A percentile compares a stretch with the other conserved stretches of the same genome.
Evolutionary conservation across 2,329 filamentous ascomycete genomes (phyloP).

Genomic region (Fusarium pseudoanthophilum): DNA sequence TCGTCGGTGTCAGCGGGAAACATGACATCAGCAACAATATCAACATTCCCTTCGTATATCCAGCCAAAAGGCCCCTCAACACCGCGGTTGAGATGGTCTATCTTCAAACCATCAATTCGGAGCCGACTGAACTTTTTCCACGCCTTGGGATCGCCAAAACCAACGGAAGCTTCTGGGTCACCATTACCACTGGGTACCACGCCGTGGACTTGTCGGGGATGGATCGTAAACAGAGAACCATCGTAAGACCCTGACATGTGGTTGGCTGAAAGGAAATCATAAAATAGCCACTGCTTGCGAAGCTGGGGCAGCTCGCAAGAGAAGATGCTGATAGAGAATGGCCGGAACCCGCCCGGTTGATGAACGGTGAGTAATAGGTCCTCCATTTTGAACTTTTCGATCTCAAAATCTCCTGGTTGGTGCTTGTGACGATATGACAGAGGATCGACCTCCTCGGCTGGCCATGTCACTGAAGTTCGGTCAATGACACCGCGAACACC

Average conservation of each 20-base stretch:
- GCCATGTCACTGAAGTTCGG: conserved; percentile 82
- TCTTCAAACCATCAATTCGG: conserved; percentile 91
- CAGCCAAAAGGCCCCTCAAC: conserved; percentile 95
- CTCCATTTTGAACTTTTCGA: conserved; percentile 95
- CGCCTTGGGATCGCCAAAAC: conserved; percentile 72
- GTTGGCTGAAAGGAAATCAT: conserved; percentile 94
- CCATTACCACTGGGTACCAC: conserved; percentile 66
- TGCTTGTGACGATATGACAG: conserved; percentile 89
- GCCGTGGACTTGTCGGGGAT: conserved; percentile 89
- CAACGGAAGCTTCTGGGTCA: conserved; percentile 63
- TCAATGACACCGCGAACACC: conserved; percentile 94
- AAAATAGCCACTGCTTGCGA: conserved; percentile 96
- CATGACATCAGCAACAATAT: conserved; percentile 96
- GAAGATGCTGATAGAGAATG: conserved; percentile 94
- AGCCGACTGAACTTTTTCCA: conserved; percentile 98
- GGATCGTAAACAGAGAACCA: conserved; percentile 95
- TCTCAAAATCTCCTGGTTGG: conserved; percentile 92
- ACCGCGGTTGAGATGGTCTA: conserved; percentile 94
- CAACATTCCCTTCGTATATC: conserved; percentile 97
- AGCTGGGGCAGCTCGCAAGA: conserved; percentile 93
- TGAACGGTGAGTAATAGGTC: conserved; percentile 92
- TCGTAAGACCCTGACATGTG: conserved; percentile 97
- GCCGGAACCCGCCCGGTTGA: conserved; percentile 90
- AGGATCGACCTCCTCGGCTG: conserved; percentile 75
- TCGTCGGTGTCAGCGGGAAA: conserved; percentile 89